A percentile compares a stretch with the other conserved stretches of the same genome.
Conservation (phyloP, 768 basidiomycete genomes). For the Russula brevipes region DNA sequence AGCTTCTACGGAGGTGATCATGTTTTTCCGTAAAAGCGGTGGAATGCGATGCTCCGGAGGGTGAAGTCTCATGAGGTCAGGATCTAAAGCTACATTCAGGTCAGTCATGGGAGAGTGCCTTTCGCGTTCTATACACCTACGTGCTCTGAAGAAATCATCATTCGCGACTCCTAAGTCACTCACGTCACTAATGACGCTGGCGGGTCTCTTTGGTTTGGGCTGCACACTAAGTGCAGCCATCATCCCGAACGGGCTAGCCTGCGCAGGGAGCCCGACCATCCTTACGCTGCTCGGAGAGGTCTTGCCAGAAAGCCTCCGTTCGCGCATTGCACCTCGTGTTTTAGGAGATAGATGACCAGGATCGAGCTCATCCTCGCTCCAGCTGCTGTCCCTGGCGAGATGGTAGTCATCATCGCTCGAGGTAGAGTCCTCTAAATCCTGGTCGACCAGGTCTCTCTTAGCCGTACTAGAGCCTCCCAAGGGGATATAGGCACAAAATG, state of each 20-base stretch:
- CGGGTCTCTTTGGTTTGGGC: constrained; percentile 21
- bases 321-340: constrained; percentile 36
- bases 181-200: constrained; percentile 25
- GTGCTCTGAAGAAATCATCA: constrained; percentile 57
- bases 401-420: constrained; percentile 44
- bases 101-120: background rate
- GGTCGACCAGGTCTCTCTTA: constrained; percentile 39
- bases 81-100: constrained; percentile 10
- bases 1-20: constrained; percentile 25
- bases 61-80: constrained; percentile 14
- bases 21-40: constrained; percentile 21
- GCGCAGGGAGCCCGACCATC: constrained; percentile 54
- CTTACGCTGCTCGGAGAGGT: constrained; percentile 37
- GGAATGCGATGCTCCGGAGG: constrained; percentile 20
- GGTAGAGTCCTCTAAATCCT: constrained; percentile 23
- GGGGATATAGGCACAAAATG: constrained; percentile 63
- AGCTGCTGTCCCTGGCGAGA: constrained; percentile 15
- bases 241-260: constrained; percentile 66
- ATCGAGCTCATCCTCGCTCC: constrained; percentile 34
- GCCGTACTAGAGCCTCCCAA: constrained; percentile 51
- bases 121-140: constrained; percentile 8
- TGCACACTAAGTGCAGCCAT: constrained; percentile 60
- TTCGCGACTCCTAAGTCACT: constrained; percentile 48
- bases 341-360: constrained; percentile 31
- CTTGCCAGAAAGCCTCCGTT: constrained; percentile 20